Evolutionary conservation across 1,284 basidiomycete species (phyloP).

Genomic region (Malassezia japonica): DNA sequence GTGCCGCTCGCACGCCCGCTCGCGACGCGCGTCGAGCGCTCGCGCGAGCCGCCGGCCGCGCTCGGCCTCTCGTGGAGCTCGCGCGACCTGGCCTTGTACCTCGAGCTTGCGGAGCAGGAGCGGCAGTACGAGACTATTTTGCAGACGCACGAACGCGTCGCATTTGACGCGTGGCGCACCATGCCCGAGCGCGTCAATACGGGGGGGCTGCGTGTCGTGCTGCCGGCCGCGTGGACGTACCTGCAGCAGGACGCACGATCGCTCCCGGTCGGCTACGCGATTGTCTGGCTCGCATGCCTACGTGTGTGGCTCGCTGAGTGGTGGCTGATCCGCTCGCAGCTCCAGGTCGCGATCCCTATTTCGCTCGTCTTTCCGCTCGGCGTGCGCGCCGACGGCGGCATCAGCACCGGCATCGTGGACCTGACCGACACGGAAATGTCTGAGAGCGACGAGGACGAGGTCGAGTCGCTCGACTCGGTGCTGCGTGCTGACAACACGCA

Average conservation of each 20-base stretch:
- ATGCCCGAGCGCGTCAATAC: neutral
- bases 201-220: neutral
- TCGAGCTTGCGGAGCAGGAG: conserved; percentile 15
- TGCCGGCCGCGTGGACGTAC: conserved; percentile 5
- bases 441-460: neutral
- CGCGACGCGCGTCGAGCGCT: neutral
- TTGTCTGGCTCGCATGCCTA: conserved; percentile 5
- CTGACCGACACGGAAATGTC: conserved; percentile 1
- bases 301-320: conserved; percentile 17
- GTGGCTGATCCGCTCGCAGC: conserved; percentile 17
- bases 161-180: conserved; percentile 9
- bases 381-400: conserved; percentile 11
- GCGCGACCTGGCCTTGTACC: conserved; percentile 9
- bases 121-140: conserved; percentile 6
- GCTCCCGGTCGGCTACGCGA: conserved; percentile 3
- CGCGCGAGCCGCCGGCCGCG: neutral
- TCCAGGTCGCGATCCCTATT: conserved; percentile 8
- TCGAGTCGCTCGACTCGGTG: no score
- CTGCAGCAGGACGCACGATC: conserved; percentile 8
- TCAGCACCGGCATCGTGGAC: conserved; percentile 15
- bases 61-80: conserved; percentile 1
- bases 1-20: neutral
- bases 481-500: neutral
- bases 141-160: neutral
- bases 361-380: conserved; percentile 11